Evolutionary conservation across 441 rosid genomes (phyloP), one percentile per base, ranked within the genome.

Genomic region (Viola pubescens): DNA sequence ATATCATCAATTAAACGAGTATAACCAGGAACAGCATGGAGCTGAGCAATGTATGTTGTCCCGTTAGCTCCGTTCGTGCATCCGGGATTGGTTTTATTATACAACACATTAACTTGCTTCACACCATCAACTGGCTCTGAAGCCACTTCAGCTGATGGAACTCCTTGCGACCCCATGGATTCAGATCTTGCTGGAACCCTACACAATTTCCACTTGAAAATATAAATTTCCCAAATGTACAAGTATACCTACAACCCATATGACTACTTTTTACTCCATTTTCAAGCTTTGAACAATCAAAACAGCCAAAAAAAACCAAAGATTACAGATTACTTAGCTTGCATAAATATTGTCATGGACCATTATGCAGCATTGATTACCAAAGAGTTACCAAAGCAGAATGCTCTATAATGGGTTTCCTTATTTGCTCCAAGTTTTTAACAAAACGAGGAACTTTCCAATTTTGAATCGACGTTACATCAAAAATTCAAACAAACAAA

Each of bases 21-120:
- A 68, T 68, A 74, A 54, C 80, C 88, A 9, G 88, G 79, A 60
- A 73, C 68, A 46, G 70, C 81, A 59, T 69, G 81, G 56, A 75
- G 75, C 66, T 79, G 73, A 63, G 86, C 81, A 55, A 77, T 48
- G 51, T 75, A 78, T 12, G 67, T 65, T 42, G 61, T 68, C 67
- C 84, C 87, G 70, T 65, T 71, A 4, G 57, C 26, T 73, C 76
- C 81, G 43, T 56, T 75, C 65, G 71, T 52, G 61, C 65, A 67
- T 53, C 73, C 74, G 37, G 70, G 71, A 48, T 64, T 65, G 56
- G 74, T 73, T 62, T 72, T 80, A 59, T 70, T 58, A 64, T 79
- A 79, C 2, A 76, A 82, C 69, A 75, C 52, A 42, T 76, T 84
- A 75, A 76, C 68, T 66, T 75, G 72, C 62, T 76, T 80, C 62